Conservation (phyloP, 2,329 filamentous ascomycete species). For the Davidsoniella neocaledoniae region DNA sequence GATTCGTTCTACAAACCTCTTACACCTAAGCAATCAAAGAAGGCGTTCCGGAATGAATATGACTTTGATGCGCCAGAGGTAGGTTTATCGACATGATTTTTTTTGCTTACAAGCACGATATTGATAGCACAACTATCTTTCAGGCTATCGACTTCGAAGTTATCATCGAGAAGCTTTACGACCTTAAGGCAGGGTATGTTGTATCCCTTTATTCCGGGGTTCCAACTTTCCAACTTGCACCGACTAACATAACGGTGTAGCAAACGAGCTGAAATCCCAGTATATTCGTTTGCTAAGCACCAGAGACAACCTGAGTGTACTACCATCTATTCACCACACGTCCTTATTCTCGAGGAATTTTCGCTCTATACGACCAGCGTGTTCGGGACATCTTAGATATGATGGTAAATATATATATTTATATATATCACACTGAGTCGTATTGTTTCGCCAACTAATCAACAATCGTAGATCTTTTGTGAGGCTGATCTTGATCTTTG, state of each 20-base stretch:
- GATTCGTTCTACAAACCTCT: slow-evolving; percentile 96
- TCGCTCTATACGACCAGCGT: slow-evolving; percentile 77
- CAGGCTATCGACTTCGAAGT: slow-evolving; percentile 84
- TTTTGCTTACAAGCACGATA: background rate
- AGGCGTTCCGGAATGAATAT: slow-evolving; percentile 79
- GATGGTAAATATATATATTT: slow-evolving; percentile 39
- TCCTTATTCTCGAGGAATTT: slow-evolving; percentile 87
- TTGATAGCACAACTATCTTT: background rate
- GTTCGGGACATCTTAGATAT: slow-evolving; percentile 80
- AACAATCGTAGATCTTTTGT: slow-evolving; percentile 56
- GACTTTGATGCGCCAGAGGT: slow-evolving; percentile 86
- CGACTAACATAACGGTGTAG: slow-evolving; percentile 24
- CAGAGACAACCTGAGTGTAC: slow-evolving; percentile 63
- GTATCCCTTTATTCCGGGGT: background rate
- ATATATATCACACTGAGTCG: background rate
- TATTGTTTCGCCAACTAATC: background rate
- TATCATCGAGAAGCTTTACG: slow-evolving; percentile 59
- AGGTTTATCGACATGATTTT: slow-evolving; percentile 10
- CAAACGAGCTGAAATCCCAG: slow-evolving; percentile 74
- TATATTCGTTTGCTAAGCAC: slow-evolving; percentile 92
- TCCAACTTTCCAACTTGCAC: background rate
- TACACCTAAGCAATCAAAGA: slow-evolving; percentile 57
- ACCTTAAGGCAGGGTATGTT: slow-evolving; percentile 78
- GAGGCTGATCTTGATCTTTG: slow-evolving; percentile 93
- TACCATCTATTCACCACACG: slow-evolving; percentile 88